Percentiles rank a stretch among this genome's conserved stretches.
Evolutionary conservation across 345 rosid species (phyloP).

Genomic region (Eucalyptus decipiens): DNA sequence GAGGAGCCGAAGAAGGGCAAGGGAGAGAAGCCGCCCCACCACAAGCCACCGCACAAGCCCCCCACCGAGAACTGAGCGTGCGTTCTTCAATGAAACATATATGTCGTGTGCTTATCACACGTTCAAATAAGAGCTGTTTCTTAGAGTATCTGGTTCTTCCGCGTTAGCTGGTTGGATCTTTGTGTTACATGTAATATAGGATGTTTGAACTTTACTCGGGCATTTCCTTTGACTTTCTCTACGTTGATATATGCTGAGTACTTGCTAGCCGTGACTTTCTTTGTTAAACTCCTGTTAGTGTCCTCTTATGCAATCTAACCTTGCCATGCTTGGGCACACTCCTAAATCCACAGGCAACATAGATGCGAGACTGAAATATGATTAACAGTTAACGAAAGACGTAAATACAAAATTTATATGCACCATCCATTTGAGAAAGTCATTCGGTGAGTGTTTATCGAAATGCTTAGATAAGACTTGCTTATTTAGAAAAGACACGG

Average conservation of each 20-base stretch:
- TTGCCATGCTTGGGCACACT: neutral
- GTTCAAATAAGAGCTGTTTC: neutral
- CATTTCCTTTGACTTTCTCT: neutral
- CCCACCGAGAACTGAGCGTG: neutral
- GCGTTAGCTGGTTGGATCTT: neutral
- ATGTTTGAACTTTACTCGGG: neutral
- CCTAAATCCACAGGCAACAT: neutral
- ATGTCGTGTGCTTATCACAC: neutral
- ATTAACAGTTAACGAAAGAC: neutral
- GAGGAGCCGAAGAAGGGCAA: too few relatives aligned
- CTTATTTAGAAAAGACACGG: neutral
- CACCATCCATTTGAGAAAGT: neutral
- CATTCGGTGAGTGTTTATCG: neutral
- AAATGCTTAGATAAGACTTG: neutral
- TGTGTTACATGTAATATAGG: neutral
- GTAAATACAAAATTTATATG: neutral
- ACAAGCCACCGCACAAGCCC: neutral
- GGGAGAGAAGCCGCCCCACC: neutral
- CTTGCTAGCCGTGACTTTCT: neutral
- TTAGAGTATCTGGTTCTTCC: neutral
- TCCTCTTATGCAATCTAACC: neutral
- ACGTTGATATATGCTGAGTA: neutral
- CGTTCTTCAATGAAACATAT: neutral
- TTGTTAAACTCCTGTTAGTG: neutral
- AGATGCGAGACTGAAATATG: neutral